Percentiles rank a stretch among this genome's conserved stretches.
These are phyloP conservation scores for Magnolia changhungtana DNA, from an alignment of 164 flowering plant species.

Conservation along the genomic window DNA sequence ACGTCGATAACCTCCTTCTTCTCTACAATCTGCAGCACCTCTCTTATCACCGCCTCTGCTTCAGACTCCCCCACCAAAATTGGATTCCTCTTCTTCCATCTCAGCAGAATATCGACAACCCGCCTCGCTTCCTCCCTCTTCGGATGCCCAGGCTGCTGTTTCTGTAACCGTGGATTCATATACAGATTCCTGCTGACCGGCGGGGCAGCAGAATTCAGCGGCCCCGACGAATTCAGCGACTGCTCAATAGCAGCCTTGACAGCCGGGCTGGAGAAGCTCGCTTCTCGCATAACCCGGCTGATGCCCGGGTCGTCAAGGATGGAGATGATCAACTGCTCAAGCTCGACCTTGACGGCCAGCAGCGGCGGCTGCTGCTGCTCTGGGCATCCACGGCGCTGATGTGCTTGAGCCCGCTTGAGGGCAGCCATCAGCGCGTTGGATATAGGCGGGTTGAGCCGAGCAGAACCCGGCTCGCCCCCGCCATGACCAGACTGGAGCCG, in stretches of 20 bases:
- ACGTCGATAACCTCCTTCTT: constrained; percentile 46
- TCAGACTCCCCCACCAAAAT: constrained; percentile 81
- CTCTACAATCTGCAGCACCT: constrained; percentile 57
- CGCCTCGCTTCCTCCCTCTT: constrained; percentile 58
- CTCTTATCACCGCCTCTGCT: constrained; percentile 58
- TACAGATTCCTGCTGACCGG: constrained; percentile 44
- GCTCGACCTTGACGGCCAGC: constrained; percentile 90
- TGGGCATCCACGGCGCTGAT: constrained; percentile 92
- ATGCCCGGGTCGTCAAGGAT: constrained; percentile 94
- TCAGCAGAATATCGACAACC: constrained; percentile 56
- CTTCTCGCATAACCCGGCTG: constrained; percentile 94
- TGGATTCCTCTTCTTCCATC: constrained; percentile 67
- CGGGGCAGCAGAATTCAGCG: constrained; percentile 23
- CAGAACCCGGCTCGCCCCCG: constrained; percentile 15
- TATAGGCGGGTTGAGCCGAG: constrained; percentile 69
- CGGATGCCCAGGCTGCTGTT: constrained; percentile 35
- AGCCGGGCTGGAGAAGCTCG: constrained; percentile 93
- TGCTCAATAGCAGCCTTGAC: constrained; percentile 90
- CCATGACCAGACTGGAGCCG: constrained; percentile 68
- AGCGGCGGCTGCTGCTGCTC: constrained; percentile 98
- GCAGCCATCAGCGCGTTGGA: constrained; percentile 96
- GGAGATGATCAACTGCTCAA: constrained; percentile 82
- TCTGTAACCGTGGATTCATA: constrained; percentile 58
- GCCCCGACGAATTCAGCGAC: constrained; percentile 34
- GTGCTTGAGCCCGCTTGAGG: constrained; percentile 90